Percentiles rank a stretch among this genome's conserved stretches.
Conservation (phyloP, 345 rosid species). For the Atalantia buxifolia region DNA sequence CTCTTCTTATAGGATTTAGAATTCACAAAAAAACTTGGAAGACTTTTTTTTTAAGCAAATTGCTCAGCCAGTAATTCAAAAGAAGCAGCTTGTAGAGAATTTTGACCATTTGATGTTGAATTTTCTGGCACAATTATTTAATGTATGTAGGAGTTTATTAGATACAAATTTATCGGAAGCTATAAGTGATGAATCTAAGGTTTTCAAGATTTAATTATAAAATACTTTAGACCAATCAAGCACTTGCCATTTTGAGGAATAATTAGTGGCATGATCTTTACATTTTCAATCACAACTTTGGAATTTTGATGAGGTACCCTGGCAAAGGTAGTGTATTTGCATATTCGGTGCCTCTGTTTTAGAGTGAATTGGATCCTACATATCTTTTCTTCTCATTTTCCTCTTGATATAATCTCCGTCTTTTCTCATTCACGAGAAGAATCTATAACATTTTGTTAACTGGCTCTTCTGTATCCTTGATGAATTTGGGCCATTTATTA, state of each 20-base stretch:
- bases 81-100: not conserved
- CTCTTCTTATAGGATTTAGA: not conserved
- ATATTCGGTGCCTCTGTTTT: not conserved
- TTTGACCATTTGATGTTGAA: not conserved
- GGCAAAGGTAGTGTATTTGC: not conserved
- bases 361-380: not conserved
- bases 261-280: not conserved
- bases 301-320: not conserved
- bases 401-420: not conserved
- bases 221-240: not conserved
- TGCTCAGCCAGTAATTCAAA: not conserved
- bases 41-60: not conserved
- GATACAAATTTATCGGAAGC: not conserved
- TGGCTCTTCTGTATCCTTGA: not conserved
- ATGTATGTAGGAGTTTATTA: not conserved
- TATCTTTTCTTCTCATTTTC: not conserved
- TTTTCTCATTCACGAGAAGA: not conserved
- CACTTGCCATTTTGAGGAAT: not conserved
- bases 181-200: not conserved
- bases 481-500: not conserved
- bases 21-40: not conserved
- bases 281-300: not conserved
- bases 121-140: not conserved
- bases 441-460: not conserved
- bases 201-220: not conserved